phyloP scores from a whole-genome alignment of 805 yeast genomes.

The Suhomyces pyralidae region DNA sequence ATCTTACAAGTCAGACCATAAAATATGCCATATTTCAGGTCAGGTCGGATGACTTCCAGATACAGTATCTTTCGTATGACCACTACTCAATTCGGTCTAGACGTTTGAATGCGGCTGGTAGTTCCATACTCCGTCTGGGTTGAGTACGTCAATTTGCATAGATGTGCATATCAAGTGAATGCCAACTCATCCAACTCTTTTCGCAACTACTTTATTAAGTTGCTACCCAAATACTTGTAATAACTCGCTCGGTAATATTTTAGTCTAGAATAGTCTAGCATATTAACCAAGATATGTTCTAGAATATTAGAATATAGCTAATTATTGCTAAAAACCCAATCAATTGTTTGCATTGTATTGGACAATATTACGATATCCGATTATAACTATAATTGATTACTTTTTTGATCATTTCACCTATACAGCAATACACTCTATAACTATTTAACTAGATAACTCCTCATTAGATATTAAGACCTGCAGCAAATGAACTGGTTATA shows the following conservation, averaged over 20 bases:
- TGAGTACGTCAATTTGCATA: neutral
- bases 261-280: neutral
- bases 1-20: neutral
- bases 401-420: neutral
- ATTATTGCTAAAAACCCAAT: neutral
- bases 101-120: neutral
- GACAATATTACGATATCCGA: neutral
- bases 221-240: too few species aligned
- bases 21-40: neutral
- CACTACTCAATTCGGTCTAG: neutral
- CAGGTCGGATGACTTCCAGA: neutral
- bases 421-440: neutral
- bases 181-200: too few species aligned
- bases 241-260: too few species aligned
- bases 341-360: neutral
- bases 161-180: neutral
- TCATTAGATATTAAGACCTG: constrained; percentile 23
- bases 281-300: too few species aligned
- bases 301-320: neutral
- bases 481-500: constrained; percentile 39
- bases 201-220: too few species aligned
- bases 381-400: neutral
- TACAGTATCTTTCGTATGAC: neutral
- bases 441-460: neutral
- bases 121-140: neutral